A percentile compares a stretch with the other conserved stretches of the same genome.
Conservation (phyloP, 1,139 yeast genomes). For the Blastobotrys capitulatus region DNA sequence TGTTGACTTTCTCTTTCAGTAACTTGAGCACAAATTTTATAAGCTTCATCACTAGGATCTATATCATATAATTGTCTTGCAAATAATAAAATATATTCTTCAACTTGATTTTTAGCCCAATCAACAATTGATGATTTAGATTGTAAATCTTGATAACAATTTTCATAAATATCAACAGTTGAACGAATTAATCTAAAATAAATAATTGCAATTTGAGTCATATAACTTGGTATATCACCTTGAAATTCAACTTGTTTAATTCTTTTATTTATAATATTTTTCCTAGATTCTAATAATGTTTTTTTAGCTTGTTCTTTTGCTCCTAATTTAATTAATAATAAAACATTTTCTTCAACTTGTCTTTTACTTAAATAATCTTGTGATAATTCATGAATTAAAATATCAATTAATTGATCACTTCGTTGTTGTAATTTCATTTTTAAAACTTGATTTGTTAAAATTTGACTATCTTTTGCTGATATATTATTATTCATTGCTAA, state of each 20-base stretch:
- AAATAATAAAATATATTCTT: slow-evolving; percentile 52
- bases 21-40: slow-evolving; percentile 48
- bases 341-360: slow-evolving; percentile 31
- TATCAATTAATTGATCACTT: slow-evolving; percentile 24
- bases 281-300: slow-evolving; percentile 43
- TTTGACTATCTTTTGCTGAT: slow-evolving; percentile 7
- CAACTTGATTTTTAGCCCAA: slow-evolving; percentile 71
- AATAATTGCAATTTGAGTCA: slow-evolving; percentile 55
- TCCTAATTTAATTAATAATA: slow-evolving; percentile 40
- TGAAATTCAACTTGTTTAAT: slow-evolving; percentile 46
- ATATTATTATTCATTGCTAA: slow-evolving; percentile 14
- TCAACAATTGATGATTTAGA: slow-evolving; percentile 43
- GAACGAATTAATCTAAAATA: slow-evolving; percentile 50
- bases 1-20: slow-evolving; percentile 57
- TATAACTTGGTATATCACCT: slow-evolving; percentile 51
- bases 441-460: slow-evolving; percentile 10
- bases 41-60: slow-evolving; percentile 42
- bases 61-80: slow-evolving; percentile 68
- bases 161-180: slow-evolving; percentile 43
- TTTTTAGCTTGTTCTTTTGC: slow-evolving; percentile 45
- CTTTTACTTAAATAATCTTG: slow-evolving; percentile 33
- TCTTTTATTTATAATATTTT: slow-evolving; percentile 41
- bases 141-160: slow-evolving; percentile 39
- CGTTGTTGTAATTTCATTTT: slow-evolving; percentile 29
- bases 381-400: slow-evolving; percentile 31